Base-by-base conservation (phyloP, 352 stramenopile genomes). In the Pythium sp. region DNA sequence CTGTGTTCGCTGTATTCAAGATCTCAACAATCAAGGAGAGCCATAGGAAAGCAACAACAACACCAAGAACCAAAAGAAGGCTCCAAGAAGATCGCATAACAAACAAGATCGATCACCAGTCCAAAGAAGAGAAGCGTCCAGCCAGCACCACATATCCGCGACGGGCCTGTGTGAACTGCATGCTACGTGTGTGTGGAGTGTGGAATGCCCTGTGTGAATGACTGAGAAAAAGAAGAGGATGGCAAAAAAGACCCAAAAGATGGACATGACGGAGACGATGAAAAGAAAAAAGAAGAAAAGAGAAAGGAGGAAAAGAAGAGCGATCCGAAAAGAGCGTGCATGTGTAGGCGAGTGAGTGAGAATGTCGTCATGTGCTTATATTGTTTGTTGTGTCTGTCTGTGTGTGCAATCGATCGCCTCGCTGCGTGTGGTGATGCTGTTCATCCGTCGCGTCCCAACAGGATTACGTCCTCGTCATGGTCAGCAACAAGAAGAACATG, bases 401-500 rank as follows among this genome's bases (percentile, higher is more conserved):
- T 76, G 12, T 72, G 32, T 73, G 63, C 74, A 38, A 30, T 18
- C 60, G 30, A 22, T 24, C 53, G 20, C 59, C 51, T 43, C 47
- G 41, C 54, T 59, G 59, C 55, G 65, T 65, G 56, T 66, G 57
- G 38, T 62, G 32, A 56, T 54, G 38, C 20, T 36, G 43, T 38
- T 58, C 38, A 46, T 47, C 54, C 36, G 58, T 72, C 57, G 72
- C 55, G 66, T 41, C 55, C 62, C 59, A 64, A 66, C 72, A 93
- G 86, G 85, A 95, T 77, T 95, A 92, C 71, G 84, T 95, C 58
- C 81, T 91, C 65, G 82, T 92, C 32, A 92, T 95, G 87, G 86
- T 95, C 66, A 76, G 80, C 75, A 95, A 93, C 79, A 91, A 92
- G 79, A 93, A 93, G 73, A 89, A 80, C 59, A 92, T 95, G 85